phyloP scores from a whole-genome alignment of 805 yeast genomes.

The Candida sphagnicola region DNA sequence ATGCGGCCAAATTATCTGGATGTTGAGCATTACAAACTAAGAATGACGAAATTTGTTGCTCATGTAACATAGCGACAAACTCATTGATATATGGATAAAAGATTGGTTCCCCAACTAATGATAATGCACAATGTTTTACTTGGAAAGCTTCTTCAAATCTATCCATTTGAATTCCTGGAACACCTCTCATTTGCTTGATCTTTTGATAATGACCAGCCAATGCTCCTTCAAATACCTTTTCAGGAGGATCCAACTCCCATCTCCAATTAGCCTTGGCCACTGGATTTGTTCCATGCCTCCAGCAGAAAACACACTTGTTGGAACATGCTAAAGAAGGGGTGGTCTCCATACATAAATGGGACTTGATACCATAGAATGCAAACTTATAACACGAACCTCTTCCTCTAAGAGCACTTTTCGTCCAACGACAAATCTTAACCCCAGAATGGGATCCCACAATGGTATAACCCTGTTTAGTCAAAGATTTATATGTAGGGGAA shows the following conservation, averaged over 20 bases:
- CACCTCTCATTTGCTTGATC: constrained; percentile 92
- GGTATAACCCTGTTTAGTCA: constrained; percentile 91
- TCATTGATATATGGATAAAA: constrained; percentile 89
- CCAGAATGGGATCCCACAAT: constrained; percentile 94
- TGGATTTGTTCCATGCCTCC: constrained; percentile 97
- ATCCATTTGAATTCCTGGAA: constrained; percentile 88
- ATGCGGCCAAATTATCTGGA: constrained; percentile 70
- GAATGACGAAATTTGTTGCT: constrained; percentile 75
- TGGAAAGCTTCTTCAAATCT: constrained; percentile 88
- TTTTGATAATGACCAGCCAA: constrained; percentile 84
- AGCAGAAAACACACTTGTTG: constrained; percentile 92
- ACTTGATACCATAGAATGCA: constrained; percentile 86
- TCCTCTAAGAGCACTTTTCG: constrained; percentile 89
- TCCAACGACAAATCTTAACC: constrained; percentile 94
- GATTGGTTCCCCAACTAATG: constrained; percentile 92
- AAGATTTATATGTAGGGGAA: constrained; percentile 82
- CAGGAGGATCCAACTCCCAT: constrained; percentile 93
- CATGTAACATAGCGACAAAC: constrained; percentile 77
- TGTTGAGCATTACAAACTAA: constrained; percentile 95
- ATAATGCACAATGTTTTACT: constrained; percentile 87
- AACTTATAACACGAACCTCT: constrained; percentile 92
- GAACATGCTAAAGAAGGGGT: constrained; percentile 93
- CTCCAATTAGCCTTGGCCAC: constrained; percentile 91
- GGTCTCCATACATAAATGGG: constrained; percentile 93
- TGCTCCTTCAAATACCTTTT: constrained; percentile 79